phyloP scores from a whole-genome alignment of 2,329 filamentous ascomycete species.

The Aspergillus neotritici region DNA sequence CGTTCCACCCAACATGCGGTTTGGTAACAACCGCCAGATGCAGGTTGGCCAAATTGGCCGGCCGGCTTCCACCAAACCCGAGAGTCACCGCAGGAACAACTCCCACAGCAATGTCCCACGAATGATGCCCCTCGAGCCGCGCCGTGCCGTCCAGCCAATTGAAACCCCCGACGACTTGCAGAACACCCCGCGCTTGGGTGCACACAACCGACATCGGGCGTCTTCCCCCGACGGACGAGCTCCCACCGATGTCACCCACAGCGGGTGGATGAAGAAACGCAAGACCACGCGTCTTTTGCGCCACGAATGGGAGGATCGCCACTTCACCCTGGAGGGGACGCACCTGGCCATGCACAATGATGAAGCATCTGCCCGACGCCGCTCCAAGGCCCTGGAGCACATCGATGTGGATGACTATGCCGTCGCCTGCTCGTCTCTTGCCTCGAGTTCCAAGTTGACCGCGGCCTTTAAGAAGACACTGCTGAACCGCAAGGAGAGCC shows the following conservation, averaged over 20 bases:
- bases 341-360: conserved; percentile 45
- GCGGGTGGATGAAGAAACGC: conserved; percentile 58
- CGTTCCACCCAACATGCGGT: conserved; percentile 90
- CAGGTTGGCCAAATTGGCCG: conserved; percentile 42
- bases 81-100: conserved; percentile 6
- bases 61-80: conserved; percentile 34
- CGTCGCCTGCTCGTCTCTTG: conserved; percentile 62
- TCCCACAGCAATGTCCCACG: not conserved
- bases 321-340: conserved; percentile 75
- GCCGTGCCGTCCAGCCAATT: conserved; percentile 21
- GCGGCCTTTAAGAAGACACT: conserved; percentile 68
- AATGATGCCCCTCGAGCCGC: conserved; percentile 21
- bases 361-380: conserved; percentile 16
- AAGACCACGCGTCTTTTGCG: conserved; percentile 69
- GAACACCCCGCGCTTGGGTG: conserved; percentile 12
- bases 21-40: conserved; percentile 41
- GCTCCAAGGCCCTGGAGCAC: conserved; percentile 62
- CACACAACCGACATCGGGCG: not conserved
- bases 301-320: conserved; percentile 88
- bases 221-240: conserved; percentile 1
- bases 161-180: conserved; percentile 26
- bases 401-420: conserved; percentile 56
- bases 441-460: conserved; percentile 72
- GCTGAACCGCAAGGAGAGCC: conserved; percentile 38
- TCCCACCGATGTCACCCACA: conserved; percentile 43